These are phyloP conservation scores for Pseudoscleropodium purum DNA, from an alignment of 225 moss, liverwort and hornwort species.

Conservation along the genomic window DNA sequence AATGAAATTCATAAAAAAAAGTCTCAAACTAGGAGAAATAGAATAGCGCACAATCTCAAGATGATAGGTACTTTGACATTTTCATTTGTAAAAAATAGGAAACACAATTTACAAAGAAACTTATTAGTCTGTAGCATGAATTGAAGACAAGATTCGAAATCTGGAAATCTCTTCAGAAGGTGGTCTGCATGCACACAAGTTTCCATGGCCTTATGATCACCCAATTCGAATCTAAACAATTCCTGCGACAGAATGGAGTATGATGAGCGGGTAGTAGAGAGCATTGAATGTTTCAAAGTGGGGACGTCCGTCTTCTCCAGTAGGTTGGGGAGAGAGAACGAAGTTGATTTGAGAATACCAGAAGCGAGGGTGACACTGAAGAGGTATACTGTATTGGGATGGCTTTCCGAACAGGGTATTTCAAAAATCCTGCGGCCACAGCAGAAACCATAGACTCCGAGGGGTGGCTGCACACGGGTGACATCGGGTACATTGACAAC, in stretches of 20 bases:
- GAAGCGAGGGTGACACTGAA: not conserved
- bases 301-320: not conserved
- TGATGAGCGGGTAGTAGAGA: not conserved
- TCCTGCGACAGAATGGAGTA: not conserved
- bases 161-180: not conserved
- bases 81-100: too few relatives aligned
- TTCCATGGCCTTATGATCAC: not conserved
- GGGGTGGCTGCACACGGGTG: conserved; percentile 93
- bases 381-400: too few relatives aligned
- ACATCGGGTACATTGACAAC: conserved; percentile 72
- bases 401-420: conserved; percentile 44
- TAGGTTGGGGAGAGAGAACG: not conserved
- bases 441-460: conserved; percentile 48
- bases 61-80: too few relatives aligned
- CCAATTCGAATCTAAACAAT: not conserved
- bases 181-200: too few relatives aligned
- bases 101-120: too few relatives aligned
- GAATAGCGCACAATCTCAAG: too few relatives aligned
- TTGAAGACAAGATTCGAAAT: not conserved
- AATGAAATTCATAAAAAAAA: too few relatives aligned
- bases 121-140: too few relatives aligned
- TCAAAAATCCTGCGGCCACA: conserved; percentile 67
- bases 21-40: too few relatives aligned
- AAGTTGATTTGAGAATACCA: too few relatives aligned
- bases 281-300: not conserved